Evolutionary conservation across 148 eudicot species (phyloP).

Genomic region (Heliosperma pusillum): DNA sequence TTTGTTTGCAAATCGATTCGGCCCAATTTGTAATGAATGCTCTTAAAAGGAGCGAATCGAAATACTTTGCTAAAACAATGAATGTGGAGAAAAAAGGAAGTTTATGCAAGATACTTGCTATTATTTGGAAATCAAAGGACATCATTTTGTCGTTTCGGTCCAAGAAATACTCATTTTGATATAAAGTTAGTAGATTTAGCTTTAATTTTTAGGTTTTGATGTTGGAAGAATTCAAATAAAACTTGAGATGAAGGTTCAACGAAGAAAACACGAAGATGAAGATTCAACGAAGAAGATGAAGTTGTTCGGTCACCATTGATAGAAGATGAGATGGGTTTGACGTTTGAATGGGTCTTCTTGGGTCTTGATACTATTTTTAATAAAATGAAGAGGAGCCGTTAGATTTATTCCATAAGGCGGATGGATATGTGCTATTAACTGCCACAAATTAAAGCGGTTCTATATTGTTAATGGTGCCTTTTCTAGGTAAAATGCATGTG

Average conservation of each 20-base stretch:
- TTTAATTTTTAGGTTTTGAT: background rate
- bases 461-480: too few relatives aligned
- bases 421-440: too few relatives aligned
- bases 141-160: background rate
- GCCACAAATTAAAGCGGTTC: too few relatives aligned
- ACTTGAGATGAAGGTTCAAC: too few relatives aligned
- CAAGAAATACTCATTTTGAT: background rate
- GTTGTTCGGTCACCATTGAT: too few relatives aligned
- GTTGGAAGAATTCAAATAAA: background rate
- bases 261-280: too few relatives aligned
- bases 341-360: background rate
- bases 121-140: background rate
- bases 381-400: too few relatives aligned
- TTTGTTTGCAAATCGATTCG: background rate
- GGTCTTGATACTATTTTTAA: too few relatives aligned
- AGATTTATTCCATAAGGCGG: too few relatives aligned
- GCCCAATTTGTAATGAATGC: background rate
- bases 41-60: background rate
- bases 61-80: background rate
- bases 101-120: background rate
- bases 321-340: too few relatives aligned
- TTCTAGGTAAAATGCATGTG: too few relatives aligned
- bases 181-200: background rate
- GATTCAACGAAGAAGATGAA: too few relatives aligned
- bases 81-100: background rate